Percentiles rank a stretch among this genome's conserved stretches.
These are phyloP conservation scores for Pseudogymnoascus sp. DNA, from an alignment of 2,329 filamentous ascomycete genomes.

Conservation along the genomic window DNA sequence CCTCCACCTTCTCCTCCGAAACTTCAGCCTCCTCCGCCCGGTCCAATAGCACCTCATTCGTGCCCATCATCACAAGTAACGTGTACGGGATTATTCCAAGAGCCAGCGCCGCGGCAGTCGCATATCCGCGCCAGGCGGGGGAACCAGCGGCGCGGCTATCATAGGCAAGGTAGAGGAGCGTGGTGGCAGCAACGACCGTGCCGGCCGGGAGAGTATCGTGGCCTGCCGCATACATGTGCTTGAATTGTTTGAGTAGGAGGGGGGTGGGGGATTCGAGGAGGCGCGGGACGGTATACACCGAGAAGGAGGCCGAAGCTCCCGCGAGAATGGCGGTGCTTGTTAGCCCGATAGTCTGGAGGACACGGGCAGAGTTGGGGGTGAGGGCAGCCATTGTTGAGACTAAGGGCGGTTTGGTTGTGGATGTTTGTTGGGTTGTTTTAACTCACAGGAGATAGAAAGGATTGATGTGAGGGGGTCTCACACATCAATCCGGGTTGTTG, in stretches of 20 bases:
- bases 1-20: slow-evolving; percentile 25
- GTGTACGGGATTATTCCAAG: slow-evolving; percentile 46
- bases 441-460: neutral
- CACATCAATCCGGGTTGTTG: too few relatives aligned
- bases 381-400: neutral
- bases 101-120: slow-evolving; percentile 38
- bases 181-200: slow-evolving; percentile 33
- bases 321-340: slow-evolving; percentile 40
- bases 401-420: neutral
- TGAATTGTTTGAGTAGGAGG: slow-evolving; percentile 49
- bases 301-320: slow-evolving; percentile 34
- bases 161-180: slow-evolving; percentile 41
- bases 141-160: slow-evolving; percentile 21
- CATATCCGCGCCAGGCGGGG: slow-evolving; percentile 32
- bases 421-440: neutral
- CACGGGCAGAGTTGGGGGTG: slow-evolving; percentile 30
- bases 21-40: slow-evolving; percentile 33
- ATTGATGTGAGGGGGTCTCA: neutral
- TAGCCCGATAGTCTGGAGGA: slow-evolving; percentile 43
- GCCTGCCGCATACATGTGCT: slow-evolving; percentile 34
- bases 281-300: slow-evolving; percentile 41
- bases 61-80: slow-evolving; percentile 34
- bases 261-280: slow-evolving; percentile 48
- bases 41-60: slow-evolving; percentile 41
- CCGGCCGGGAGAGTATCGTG: slow-evolving; percentile 33